A percentile compares a stretch with the other conserved stretches of the same genome.
Evolutionary conservation across 352 stramenopile genomes (phyloP).

Genomic region (Globisporangium yorkense): DNA sequence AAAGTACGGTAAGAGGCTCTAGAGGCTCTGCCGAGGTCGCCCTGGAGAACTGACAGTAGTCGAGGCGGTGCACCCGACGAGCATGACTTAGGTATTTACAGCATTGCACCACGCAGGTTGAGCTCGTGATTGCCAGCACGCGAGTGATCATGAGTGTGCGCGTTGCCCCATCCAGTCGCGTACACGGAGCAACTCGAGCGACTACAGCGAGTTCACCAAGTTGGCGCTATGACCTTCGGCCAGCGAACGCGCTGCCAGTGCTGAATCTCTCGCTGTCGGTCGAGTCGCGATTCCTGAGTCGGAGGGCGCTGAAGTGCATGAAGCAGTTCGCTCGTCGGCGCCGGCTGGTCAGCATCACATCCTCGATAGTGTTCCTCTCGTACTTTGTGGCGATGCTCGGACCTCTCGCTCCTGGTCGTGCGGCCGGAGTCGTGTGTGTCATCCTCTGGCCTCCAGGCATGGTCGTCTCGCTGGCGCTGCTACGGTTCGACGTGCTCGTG

Average conservation of each 20-base stretch:
- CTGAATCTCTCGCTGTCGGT: constrained; percentile 7
- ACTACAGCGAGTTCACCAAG: no score
- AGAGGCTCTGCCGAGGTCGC: no score
- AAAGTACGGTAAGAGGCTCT: no score
- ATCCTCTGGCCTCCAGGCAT: not conserved
- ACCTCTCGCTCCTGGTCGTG: not conserved
- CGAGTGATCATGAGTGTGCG: no score
- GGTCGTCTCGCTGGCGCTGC: not conserved
- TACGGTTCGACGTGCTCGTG: constrained; percentile 1
- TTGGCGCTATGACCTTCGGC: not conserved
- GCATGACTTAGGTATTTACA: no score
- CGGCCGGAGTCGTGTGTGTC: not conserved
- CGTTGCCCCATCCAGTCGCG: no score
- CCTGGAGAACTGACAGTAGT: no score
- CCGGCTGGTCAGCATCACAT: not conserved
- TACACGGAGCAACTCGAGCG: no score
- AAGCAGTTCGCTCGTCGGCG: not conserved
- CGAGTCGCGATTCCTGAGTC: constrained; percentile 5
- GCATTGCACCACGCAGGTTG: no score
- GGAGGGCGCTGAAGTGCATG: not conserved
- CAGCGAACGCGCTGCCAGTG: not conserved
- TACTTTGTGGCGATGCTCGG: not conserved
- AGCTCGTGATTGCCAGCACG: no score
- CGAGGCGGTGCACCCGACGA: no score
- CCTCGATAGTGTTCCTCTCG: not conserved